These are phyloP conservation scores for Nitzschia palea DNA, from an alignment of 108 stramenopile genomes.

Conservation along the genomic window DNA sequence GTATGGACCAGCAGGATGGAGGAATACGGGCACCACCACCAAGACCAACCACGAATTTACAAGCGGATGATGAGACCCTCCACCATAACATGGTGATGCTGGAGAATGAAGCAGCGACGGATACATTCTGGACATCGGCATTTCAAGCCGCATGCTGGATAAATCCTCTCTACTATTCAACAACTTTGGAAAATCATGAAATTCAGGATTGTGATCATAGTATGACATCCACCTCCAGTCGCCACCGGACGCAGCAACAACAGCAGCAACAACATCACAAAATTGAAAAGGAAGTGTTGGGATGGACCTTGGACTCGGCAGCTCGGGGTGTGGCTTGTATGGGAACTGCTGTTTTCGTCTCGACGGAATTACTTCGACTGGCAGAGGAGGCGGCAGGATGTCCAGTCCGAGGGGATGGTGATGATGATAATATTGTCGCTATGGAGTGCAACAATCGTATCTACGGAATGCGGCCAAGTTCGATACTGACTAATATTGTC, in stretches of 20 bases:
- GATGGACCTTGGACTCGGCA: conserved; percentile 65
- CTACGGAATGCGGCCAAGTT: conserved; percentile 61
- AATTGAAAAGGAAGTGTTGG: conserved; percentile 44
- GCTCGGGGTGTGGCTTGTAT: conserved; percentile 49
- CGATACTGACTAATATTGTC: conserved; percentile 59
- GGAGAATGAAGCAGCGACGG: background rate
- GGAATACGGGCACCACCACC: too few species aligned
- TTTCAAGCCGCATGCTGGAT: conserved; percentile 28
- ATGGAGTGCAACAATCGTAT: conserved; percentile 30
- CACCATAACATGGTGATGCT: too few species aligned
- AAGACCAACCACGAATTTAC: too few species aligned
- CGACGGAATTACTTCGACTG: conserved; percentile 57
- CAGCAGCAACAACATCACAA: background rate
- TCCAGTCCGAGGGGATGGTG: conserved; percentile 6
- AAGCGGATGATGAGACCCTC: too few species aligned
- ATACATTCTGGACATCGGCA: conserved; percentile 20
- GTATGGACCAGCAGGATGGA: too few species aligned
- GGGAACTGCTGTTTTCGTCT: conserved; percentile 62
- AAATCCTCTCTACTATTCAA: conserved; percentile 16
- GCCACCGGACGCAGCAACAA: background rate
- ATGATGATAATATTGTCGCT: conserved; percentile 3
- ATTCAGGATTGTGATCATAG: background rate
- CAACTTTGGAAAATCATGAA: background rate
- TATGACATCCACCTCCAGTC: background rate
- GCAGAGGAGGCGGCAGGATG: conserved; percentile 62